phyloP scores from a whole-genome alignment of 179 eudicot species.

The Beta macrorhiza region DNA sequence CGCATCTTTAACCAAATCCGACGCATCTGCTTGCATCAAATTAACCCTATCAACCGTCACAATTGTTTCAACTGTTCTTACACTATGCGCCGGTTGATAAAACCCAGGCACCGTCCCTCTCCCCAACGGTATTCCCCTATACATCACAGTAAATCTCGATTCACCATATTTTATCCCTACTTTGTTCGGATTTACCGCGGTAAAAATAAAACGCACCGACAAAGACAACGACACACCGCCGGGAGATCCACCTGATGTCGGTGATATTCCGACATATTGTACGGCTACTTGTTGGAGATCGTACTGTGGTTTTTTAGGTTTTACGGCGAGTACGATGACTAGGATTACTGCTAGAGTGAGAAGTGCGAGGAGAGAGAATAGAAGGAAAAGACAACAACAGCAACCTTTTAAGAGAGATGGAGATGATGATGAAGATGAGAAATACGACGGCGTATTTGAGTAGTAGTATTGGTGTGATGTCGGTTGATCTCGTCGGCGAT shows the following conservation, averaged over 20 bases:
- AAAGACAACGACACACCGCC: constrained; percentile 59
- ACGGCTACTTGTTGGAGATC: constrained; percentile 78
- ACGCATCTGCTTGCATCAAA: constrained; percentile 68
- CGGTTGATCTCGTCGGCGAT: constrained; percentile 19
- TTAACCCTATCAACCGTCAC: constrained; percentile 71
- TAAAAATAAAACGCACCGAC: constrained; percentile 54
- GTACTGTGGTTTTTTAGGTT: constrained; percentile 86
- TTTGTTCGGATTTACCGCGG: constrained; percentile 77
- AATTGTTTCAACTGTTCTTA: constrained; percentile 44
- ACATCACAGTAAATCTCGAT: constrained; percentile 79
- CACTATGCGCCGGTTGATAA: constrained; percentile 80
- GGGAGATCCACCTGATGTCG: constrained; percentile 29
- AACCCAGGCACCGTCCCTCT: constrained; percentile 70
- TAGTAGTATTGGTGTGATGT: constrained; percentile 37
- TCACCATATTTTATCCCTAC: constrained; percentile 85
- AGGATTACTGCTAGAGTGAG: constrained; percentile 65
- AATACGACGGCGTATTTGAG: constrained; percentile 35
- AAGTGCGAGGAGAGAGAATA: constrained; percentile 70
- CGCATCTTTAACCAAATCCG: constrained; percentile 70
- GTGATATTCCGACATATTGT: constrained; percentile 64
- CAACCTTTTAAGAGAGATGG: constrained; percentile 76
- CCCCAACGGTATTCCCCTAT: constrained; percentile 78
- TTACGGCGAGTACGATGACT: constrained; percentile 66
- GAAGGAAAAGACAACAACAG: constrained; percentile 83
- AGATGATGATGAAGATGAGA: constrained; percentile 48